A percentile compares a stretch with the other conserved stretches of the same genome.
phyloP scores from a whole-genome alignment of 345 rosid genomes.

The Xanthoceras sorbifolium region DNA sequence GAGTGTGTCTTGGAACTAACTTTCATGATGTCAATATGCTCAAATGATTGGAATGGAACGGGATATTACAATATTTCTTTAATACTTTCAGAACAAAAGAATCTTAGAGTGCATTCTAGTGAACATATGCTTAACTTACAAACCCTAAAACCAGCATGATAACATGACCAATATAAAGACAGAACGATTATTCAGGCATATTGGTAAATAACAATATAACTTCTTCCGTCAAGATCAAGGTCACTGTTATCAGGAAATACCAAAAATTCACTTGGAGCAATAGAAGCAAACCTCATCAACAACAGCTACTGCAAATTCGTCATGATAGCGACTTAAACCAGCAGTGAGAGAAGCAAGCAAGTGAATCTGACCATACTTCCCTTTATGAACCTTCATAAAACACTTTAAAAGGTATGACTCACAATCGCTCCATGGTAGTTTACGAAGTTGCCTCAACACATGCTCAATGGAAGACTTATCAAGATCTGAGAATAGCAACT shows the following conservation, averaged over 20 bases:
- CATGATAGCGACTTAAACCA: constrained; percentile 98
- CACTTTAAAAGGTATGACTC: constrained; percentile 91
- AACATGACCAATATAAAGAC: background rate
- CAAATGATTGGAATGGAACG: background rate
- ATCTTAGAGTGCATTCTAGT: background rate
- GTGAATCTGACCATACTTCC: constrained; percentile 97
- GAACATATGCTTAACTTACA: background rate
- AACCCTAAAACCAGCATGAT: background rate
- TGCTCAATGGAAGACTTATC: constrained; percentile 89
- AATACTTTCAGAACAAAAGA: constrained; percentile 10
- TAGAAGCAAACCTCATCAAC: constrained; percentile 87
- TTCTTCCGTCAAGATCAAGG: background rate
- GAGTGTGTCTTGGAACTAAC: background rate
- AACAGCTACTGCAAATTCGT: constrained; percentile 94
- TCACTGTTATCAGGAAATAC: background rate
- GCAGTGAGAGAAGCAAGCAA: constrained; percentile 97
- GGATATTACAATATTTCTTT: constrained; percentile 3
- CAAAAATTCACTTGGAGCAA: background rate
- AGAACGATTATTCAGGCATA: background rate
- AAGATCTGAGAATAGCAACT: constrained; percentile 90
- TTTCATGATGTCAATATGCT: background rate
- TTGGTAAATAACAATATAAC: background rate
- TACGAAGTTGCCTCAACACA: constrained; percentile 96
- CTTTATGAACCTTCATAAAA: constrained; percentile 96
- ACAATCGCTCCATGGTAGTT: constrained; percentile 95